Evolutionary conservation across 2,329 filamentous ascomycete genomes (phyloP).

Genomic region (Chaetomiaceae sp.): DNA sequence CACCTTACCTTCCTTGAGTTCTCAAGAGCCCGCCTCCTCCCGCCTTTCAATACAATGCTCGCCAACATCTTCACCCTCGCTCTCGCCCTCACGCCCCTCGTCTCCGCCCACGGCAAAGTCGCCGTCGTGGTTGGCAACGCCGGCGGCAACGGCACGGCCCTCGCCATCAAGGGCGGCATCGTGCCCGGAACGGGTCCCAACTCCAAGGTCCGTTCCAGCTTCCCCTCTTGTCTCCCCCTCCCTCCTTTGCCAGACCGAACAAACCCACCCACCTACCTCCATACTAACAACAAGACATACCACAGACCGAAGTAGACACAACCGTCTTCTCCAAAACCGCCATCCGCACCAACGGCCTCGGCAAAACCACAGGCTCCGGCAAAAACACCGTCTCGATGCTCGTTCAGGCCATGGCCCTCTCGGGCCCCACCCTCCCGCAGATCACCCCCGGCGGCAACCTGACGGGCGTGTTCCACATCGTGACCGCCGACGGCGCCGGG

Average conservation of each 20-base stretch:
- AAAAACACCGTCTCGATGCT: slow-evolving; percentile 34
- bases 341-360: slow-evolving; percentile 35
- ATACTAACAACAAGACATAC: not conserved
- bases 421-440: slow-evolving; percentile 37
- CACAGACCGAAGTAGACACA: slow-evolving; percentile 40
- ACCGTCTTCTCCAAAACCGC: slow-evolving; percentile 38
- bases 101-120: slow-evolving; percentile 32
- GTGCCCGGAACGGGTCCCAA: slow-evolving; percentile 39
- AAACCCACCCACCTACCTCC: not conserved
- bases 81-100: slow-evolving; percentile 28
- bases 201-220: slow-evolving; percentile 22
- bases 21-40: not conserved
- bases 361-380: slow-evolving; percentile 34
- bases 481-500: slow-evolving; percentile 40
- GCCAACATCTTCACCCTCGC: slow-evolving; percentile 27
- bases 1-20: not conserved
- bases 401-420: slow-evolving; percentile 32
- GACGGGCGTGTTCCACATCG: slow-evolving; percentile 36
- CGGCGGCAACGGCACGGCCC: slow-evolving; percentile 40
- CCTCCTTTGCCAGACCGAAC: too few relatives aligned
- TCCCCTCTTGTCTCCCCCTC: too few relatives aligned
- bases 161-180: slow-evolving; percentile 38
- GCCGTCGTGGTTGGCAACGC: slow-evolving; percentile 31
- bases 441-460: slow-evolving; percentile 33
- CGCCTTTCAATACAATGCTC: slow-evolving; percentile 24